Evolutionary conservation across 257 asterid genomes (phyloP), one percentile per base, ranked within the genome.

Genomic region (Coffea canephora): DNA sequence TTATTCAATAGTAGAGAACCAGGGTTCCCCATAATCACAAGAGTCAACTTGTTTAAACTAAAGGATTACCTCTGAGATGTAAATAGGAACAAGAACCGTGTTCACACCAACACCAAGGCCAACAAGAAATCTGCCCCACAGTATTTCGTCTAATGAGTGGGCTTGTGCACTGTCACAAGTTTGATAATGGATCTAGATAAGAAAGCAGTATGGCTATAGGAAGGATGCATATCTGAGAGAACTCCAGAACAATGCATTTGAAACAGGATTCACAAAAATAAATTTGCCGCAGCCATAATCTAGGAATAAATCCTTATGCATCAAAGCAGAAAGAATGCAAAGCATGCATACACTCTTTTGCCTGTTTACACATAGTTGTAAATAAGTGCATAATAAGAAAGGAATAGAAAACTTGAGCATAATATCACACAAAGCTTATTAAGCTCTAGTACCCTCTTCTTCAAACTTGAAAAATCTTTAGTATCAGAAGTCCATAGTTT

Each of bases 91-190:
- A 69, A 94, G 93, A 82, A 92, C 98, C 21, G 96, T 90, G 86
- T 92, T 92, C 82, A 91, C 98, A 81, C 98, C 98, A 82, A 94
- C 89, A 41, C 97, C 96, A 72, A 94, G 94, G 82, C 98, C 98
- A 78, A 91, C 97, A 45, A 92, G 91, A 83, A 94, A 92, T 81
- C 97, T 91, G 73, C 98, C 98, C 76, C 71, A 87, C 27, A 92
- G 92, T 86, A 94, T 90, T 80, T 90, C 95, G 52, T 92, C 84
- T 86, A 92, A 82, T 81, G 97, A 91, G 74, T 87, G 94, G 68
- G 98, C 98, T 86, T 91, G 96, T 84, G 96, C 98, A 85, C 98
- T 94, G 95, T 69, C 78, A 89, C 50, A 82, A 73, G 74, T 79
- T 34, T 31, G 39, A 71, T 41, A 81, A 71, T 72, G 27, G 21